Conservation (phyloP, 1,284 basidiomycete species). For the Spongiforma sp. region DNA sequence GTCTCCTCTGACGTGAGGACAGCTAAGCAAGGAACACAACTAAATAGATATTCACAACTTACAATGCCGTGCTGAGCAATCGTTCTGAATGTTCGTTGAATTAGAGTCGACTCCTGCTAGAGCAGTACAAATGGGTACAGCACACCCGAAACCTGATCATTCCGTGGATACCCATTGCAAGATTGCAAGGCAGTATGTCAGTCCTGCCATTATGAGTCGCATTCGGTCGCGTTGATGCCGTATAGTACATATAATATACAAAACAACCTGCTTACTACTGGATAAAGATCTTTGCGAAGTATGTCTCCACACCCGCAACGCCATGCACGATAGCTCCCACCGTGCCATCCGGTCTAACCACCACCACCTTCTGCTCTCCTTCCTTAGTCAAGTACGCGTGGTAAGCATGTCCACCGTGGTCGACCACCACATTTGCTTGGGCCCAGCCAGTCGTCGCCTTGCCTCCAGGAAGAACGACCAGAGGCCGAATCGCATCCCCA, state of each 20-base stretch:
- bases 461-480: too few species aligned
- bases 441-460: neutral
- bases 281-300: conserved; percentile 26
- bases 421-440: conserved; percentile 16
- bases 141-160: too few species aligned
- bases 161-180: too few species aligned
- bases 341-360: too few species aligned
- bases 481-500: conserved; percentile 23
- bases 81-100: conserved; percentile 98
- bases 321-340: conserved; percentile 41
- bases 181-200: too few species aligned
- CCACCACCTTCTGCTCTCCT: too few species aligned
- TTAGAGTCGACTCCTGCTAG: too few species aligned
- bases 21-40: neutral
- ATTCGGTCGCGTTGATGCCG: too few species aligned
- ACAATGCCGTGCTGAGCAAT: conserved; percentile 80
- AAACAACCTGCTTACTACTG: too few species aligned
- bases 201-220: too few species aligned
- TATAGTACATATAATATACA: too few species aligned
- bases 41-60: conserved; percentile 30
- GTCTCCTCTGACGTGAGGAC: conserved; percentile 53
- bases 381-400: conserved; percentile 20
- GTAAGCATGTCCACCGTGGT: conserved; percentile 23
- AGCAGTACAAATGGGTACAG: too few species aligned
- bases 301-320: conserved; percentile 34